Evolutionary conservation across 225 moss, liverwort and hornwort species (phyloP), one percentile per base, ranked within the genome.

Genomic region (Neckera pumila): DNA sequence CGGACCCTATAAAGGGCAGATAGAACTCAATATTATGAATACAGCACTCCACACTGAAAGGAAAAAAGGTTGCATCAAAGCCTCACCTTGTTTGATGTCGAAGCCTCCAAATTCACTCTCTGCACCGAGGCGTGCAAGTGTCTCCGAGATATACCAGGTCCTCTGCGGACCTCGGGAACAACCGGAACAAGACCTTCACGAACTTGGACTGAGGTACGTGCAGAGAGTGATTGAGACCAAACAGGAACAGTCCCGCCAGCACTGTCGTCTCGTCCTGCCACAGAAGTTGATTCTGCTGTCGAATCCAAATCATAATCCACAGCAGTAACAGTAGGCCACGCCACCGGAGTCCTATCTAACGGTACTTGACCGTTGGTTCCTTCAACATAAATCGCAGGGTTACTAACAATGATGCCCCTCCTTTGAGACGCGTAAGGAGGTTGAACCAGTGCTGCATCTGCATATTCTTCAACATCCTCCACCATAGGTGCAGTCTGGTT

Each of bases 301-400:
- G 97, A 99, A 88, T 97, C 95, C 47, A 96, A 89, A 90, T 99
- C 96, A 79, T 91, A 95, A 92, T 99, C 97, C 88, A 92, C 93
- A 83, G 87, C 89, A 81, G 91, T 87, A 60, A 93, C 92, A 45
- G 91, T 84, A 74, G 93, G 91, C 94, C 94, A 85, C 80, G 89
- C 92, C 88, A 90, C 15, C 83, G 90, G 87, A 79, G 90, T 81
- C 92, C 93, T 91, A 70, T 77, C 89, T 69, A 64, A 40, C 62
- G 88, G 84, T 54, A 77, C 90, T 56, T 66, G 87, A 47, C 83
- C 89, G 25, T 84, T 89, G 76, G 58, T 76, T 84, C 71, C 92
- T 86, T 89, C 88, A 72, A 79, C 61, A 69, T 84, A 14, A 79
- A 62, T 62, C 36, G 62, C 74, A 66, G 89, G 90, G 49, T 36